Conservation (phyloP, 2,329 filamentous ascomycete genomes). For the Monilinia fructicola region DNA sequence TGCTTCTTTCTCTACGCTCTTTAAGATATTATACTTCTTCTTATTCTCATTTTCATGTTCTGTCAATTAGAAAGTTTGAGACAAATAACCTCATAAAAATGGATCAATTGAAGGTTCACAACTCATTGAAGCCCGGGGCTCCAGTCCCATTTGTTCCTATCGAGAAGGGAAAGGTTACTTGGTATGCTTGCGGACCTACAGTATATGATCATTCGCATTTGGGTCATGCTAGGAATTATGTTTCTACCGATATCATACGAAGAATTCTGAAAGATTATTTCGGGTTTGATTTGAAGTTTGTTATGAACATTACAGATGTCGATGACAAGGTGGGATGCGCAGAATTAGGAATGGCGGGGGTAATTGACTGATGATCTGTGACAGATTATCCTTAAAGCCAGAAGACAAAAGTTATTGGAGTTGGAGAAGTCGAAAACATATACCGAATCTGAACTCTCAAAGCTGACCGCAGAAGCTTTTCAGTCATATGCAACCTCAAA, state of each 20-base stretch:
- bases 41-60: slow-evolving; percentile 22
- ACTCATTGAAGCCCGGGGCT: slow-evolving; percentile 37
- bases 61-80: slow-evolving; percentile 24
- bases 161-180: slow-evolving; percentile 45
- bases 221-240: slow-evolving; percentile 70
- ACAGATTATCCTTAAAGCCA: slow-evolving; percentile 47
- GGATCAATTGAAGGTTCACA: slow-evolving; percentile 39
- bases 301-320: slow-evolving; percentile 73
- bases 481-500: slow-evolving; percentile 55
- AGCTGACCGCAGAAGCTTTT: slow-evolving; percentile 55
- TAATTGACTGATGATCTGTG: slow-evolving; percentile 14
- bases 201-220: slow-evolving; percentile 67
- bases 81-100: slow-evolving; percentile 25
- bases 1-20: slow-evolving; percentile 26
- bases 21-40: slow-evolving; percentile 11
- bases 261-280: slow-evolving; percentile 69
- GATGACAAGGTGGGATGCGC: slow-evolving; percentile 53
- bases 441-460: slow-evolving; percentile 47
- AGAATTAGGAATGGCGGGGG: slow-evolving; percentile 3
- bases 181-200: slow-evolving; percentile 72
- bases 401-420: slow-evolving; percentile 79
- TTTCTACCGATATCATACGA: slow-evolving; percentile 69
- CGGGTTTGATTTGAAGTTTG: slow-evolving; percentile 64
- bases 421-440: slow-evolving; percentile 71
- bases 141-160: slow-evolving; percentile 34